A percentile compares a stretch with the other conserved stretches of the same genome.
These are phyloP conservation scores for Massospora cicadina DNA, from an alignment of 371 early-diverging fungal species.

Conservation along the genomic window DNA sequence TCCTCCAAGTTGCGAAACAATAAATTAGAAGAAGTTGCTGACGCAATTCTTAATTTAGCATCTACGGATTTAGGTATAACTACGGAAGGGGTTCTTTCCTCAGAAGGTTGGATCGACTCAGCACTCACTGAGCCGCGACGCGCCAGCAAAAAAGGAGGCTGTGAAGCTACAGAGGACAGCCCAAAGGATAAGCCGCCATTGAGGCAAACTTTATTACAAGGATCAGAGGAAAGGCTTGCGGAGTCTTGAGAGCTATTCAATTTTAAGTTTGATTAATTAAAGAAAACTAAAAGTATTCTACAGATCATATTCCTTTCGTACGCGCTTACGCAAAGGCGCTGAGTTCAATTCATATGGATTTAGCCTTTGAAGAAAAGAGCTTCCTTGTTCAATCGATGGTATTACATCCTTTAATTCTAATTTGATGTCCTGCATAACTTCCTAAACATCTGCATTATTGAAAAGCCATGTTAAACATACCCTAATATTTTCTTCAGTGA, in stretches of 20 bases:
- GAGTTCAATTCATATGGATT: neutral
- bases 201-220: neutral
- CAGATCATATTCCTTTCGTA: neutral
- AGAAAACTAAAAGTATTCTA: neutral
- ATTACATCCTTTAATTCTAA: neutral
- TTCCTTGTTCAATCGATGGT: neutral
- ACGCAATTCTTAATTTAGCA: slow-evolving; percentile 9
- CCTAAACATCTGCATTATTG: neutral
- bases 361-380: neutral
- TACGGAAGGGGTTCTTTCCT: neutral
- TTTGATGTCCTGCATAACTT: neutral
- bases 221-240: neutral
- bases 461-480: neutral
- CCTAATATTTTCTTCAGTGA: neutral
- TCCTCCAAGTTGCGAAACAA: slow-evolving; percentile 7
- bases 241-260: neutral
- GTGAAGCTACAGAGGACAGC: neutral
- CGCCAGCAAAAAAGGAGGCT: neutral
- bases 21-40: slow-evolving; percentile 3
- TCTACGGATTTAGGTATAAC: slow-evolving; percentile 5
- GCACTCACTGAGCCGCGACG: slow-evolving; percentile 9
- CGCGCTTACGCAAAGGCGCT: neutral
- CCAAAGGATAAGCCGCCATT: slow-evolving; percentile 3
- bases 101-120: slow-evolving; percentile 9
- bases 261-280: neutral